Base-by-base conservation (phyloP, 140 eudicot genomes). In the Eryngium alpinum region DNA sequence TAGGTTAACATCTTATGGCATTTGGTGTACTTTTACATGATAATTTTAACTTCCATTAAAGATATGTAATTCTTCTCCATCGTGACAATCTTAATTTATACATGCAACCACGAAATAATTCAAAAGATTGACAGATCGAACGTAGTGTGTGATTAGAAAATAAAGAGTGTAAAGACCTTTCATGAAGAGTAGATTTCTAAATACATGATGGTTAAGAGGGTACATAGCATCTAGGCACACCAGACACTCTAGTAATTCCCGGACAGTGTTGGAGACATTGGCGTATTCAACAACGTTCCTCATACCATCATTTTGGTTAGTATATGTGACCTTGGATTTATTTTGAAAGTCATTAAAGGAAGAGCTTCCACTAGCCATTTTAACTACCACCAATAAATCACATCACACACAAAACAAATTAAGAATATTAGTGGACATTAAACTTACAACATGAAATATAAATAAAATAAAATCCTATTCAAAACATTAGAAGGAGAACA, bases 161-260 rank as follows among this genome's bases (percentile, higher is more conserved):
- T 25, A 32, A 52, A 27, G 28, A 28, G n/a, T n/a, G 77, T 31
- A 38, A 19, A 72, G 29, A 27, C 32, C 24, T 43, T 43, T 38
- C 46, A 38, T 38, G 46, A 4, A 38, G 7, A 38, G 46, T 19
- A 34, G 19, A 43, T 31, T 38, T 78, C 25, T n/a, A 76, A 38
- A 2, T 17, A 94, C 98, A 93, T 94, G 97, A 78, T 90, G 92
- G 77, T 92, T 94, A 28, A 97, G 97, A 82, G 98, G 97, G 84
- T 94, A 90, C 97, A 94, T 94, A 72, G 97, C 92, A 87, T 89
- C 90, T 83, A 92, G 85, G 96, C 98, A 94, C 33, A 94, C 98
- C 1, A 97, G 98, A 60, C 98, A 92, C 80, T 92, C 98, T 83
- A 94, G 83, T 44, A 94, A 86, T 46, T 94, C 97, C 69, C 94